Evolutionary conservation across 1,284 basidiomycete species (phyloP), one percentile per base, ranked within the genome.

Genomic region (Malassezia restricta): DNA sequence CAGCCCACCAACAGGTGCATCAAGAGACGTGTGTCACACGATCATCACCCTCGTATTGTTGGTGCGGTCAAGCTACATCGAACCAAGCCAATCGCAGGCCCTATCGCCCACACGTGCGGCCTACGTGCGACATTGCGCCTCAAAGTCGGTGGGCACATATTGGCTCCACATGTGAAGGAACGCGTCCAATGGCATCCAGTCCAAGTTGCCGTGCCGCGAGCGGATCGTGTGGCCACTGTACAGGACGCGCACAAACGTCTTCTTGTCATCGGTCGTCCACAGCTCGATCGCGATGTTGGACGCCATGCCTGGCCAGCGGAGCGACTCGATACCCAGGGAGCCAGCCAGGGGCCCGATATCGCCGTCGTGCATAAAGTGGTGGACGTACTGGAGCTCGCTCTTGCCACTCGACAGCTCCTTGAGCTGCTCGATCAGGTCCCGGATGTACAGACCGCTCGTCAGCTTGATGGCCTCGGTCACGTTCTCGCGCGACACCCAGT

Each of bases 281-380:
- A 51, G 43, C 31, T 51, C 49, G 6, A 51, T 24, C 3, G 49
- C 49, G 30, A 51, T 51, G 49, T 51, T 51, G 15, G 49, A 51
- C 11, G 42, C 49, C 49, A 51, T 51, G 9, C 49, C 49, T 14
- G 49, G 49, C 49, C 49, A 51, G 31, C 49, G 49, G 8, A 51
- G 43, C 15, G 49, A 44, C 33, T 43, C 14, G 42, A 51, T 51
- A 17, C 49, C 49, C 4, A 51, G 38, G 6, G 49, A 51, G 31
- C 42, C 49, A n/a, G 49, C 49, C 28, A 51, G 43, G 9, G 49
- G 49, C 5, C 28, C 49, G 40, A 51, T 44, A 24, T 51, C 49
- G 8, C 49, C 49, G 27, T 51, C 49, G 37, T 51, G 49, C 49
- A 51, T 51, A n/a, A 51, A 51, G 27, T 44, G 33, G 42, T 51